Evolutionary conservation across 805 yeast species (phyloP).

Genomic region (Teunomyces funiuensis): DNA sequence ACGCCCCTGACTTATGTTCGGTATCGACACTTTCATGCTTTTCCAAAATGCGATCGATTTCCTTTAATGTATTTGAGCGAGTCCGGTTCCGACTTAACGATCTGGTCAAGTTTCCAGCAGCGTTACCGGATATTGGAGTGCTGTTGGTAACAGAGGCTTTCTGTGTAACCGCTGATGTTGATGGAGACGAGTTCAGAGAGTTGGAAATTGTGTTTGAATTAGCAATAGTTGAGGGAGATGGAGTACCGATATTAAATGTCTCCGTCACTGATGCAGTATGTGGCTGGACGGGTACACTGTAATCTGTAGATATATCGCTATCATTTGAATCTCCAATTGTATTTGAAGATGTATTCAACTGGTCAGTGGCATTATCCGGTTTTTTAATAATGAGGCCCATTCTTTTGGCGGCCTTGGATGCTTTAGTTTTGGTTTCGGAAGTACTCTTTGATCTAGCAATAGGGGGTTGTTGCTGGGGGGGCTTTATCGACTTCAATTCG

Average conservation of each 20-base stretch:
- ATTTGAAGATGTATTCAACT: background rate
- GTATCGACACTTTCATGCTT: constrained; percentile 39
- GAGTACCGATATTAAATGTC: background rate
- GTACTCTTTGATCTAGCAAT: constrained; percentile 29
- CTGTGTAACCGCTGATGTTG: background rate
- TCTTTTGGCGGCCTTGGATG: constrained; percentile 68
- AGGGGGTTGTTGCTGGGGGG: constrained; percentile 14
- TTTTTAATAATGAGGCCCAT: constrained; percentile 70
- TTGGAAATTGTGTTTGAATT: background rate
- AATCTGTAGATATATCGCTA: constrained; percentile 4
- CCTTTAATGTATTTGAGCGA: constrained; percentile 37
- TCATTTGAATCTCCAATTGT: constrained; percentile 1
- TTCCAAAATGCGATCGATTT: constrained; percentile 36
- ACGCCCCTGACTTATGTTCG: constrained; percentile 58
- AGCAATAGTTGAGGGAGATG: constrained; percentile 4
- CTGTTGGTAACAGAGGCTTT: background rate
- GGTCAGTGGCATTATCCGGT: constrained; percentile 12
- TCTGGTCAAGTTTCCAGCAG: constrained; percentile 9
- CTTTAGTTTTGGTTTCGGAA: constrained; percentile 39
- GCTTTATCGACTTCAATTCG: constrained; percentile 9
- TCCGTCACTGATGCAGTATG: constrained; percentile 7
- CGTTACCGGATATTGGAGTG: constrained; percentile 10
- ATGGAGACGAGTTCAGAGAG: constrained; percentile 5
- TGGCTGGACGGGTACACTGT: constrained; percentile 2
- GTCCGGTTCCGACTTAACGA: constrained; percentile 22